These are phyloP conservation scores for Fraxinus nigra DNA, from an alignment of 305 asterid genomes.

Conservation along the genomic window DNA sequence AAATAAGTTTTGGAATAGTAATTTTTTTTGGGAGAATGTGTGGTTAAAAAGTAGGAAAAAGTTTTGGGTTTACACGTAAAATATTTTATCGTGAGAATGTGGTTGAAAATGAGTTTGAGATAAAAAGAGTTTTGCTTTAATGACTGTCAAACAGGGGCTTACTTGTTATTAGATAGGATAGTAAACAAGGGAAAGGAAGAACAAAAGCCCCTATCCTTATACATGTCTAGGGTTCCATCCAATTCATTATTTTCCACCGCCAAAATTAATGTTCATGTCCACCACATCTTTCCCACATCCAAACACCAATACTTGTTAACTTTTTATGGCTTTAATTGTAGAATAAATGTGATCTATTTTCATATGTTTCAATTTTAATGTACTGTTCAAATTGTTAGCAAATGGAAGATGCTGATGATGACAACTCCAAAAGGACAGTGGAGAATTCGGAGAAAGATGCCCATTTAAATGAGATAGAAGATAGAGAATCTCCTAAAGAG, in stretches of 20 bases:
- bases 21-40: background rate
- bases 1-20: background rate
- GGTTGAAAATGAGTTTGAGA: background rate
- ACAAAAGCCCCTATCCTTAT: background rate
- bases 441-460: conserved; percentile 32
- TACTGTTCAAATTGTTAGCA: conserved; percentile 47
- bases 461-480: conserved; percentile 36
- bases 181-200: background rate
- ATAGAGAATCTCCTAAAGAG: conserved; percentile 34
- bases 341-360: background rate
- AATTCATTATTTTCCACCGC: background rate
- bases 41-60: background rate
- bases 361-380: conserved; percentile 5
- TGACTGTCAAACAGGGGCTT: background rate
- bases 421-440: conserved; percentile 28
- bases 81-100: background rate
- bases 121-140: background rate
- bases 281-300: background rate
- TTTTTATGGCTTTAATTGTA: conserved; percentile 10
- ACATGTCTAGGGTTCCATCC: background rate
- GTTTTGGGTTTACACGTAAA: too few relatives aligned
- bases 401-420: conserved; percentile 51
- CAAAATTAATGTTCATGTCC: background rate
- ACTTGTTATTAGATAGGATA: background rate
- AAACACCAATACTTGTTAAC: conserved; percentile 13